Base-by-base conservation (phyloP, 805 yeast species). In the Saccharomycopsis schoenii region DNA sequence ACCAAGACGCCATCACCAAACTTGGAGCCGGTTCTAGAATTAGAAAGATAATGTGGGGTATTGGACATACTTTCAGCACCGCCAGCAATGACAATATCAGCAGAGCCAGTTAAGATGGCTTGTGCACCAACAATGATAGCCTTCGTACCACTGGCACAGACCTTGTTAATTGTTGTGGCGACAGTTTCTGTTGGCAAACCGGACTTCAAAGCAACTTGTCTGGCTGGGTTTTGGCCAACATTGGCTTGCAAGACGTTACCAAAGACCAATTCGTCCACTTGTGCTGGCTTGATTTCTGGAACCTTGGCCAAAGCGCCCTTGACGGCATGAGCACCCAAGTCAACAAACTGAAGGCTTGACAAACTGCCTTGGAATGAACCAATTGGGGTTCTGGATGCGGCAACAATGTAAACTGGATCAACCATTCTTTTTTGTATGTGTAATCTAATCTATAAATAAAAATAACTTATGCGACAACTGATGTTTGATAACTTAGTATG, bases 41-140 rank as follows among this genome's bases (percentile, higher is more conserved):
- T 72, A 62, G 96, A 94, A 61, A 89, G 71, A 73, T 93, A 93
- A 80, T 92, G 93, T 60, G 99, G 99, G 41, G 92, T 83, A 72
- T 94, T 93, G 63, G 97, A 80, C 99, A 94, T 93, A 62, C 96
- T 87, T 77, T 94, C 99, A 67, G 97, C 94, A 71, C 99, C 99
- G 67, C 98, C 99, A 40, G 94, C 96, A 66, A 94, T 88, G 55
- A 94, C 94, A 63, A 94, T 85, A 70, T 92, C 97, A 61, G 97
- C 96, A 65, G 81, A 79, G 60, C 98, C 97, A 66, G 94, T 82
- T 71, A 88, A 74, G 68, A 93, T 92, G 59, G 92, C 78, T 77
- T 92, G 98, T 50, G 97, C 91, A 65, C 89, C 99, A 63, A 88
- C 75, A 68, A 92, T 90, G 69, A 91, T 84, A 54, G 97, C 83